Percentiles rank a stretch among this genome's conserved stretches.
Conservation (phyloP, 257 asterid species). For the Capsicum pubescens region DNA sequence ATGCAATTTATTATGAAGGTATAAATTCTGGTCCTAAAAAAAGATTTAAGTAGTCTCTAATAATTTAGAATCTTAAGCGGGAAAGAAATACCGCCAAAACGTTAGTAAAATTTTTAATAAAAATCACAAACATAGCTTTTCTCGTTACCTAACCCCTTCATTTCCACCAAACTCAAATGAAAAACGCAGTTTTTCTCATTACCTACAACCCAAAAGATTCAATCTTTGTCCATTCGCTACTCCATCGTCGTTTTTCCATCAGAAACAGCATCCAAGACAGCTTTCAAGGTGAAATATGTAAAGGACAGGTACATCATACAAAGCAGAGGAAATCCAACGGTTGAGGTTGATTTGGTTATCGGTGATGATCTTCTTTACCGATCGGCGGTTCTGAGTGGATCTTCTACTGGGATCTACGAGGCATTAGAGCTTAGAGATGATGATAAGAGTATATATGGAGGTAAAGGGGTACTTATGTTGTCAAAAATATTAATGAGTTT, state of each 20-base stretch:
- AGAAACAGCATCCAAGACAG: constrained; percentile 37
- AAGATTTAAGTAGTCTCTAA: no score
- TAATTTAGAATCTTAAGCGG: no score
- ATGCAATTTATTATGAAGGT: no score
- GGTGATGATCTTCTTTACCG: constrained; percentile 67
- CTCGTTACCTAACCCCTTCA: constrained; percentile 47
- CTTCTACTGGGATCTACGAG: constrained; percentile 98
- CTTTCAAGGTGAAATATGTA: constrained; percentile 61
- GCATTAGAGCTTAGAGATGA: constrained; percentile 96
- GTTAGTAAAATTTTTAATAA: no score
- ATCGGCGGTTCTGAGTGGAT: constrained; percentile 98
- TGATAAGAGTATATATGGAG: constrained; percentile 81
- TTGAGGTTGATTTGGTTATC: constrained; percentile 92
- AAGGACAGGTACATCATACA: constrained; percentile 94
- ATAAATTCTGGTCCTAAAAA: no score
- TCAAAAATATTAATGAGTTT: constrained; percentile 65
- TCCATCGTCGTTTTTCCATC: constrained; percentile 62
- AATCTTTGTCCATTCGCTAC: constrained; percentile 54
- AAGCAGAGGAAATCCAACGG: constrained; percentile 98
- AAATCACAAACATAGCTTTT: no score
- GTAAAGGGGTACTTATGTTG: constrained; percentile 92
- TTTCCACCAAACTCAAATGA: constrained; percentile 63
- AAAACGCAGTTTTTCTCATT: constrained; percentile 45
- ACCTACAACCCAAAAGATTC: constrained; percentile 43
- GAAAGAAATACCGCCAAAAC: no score